phyloP scores from a whole-genome alignment of 139 green algal genomes.

The Nannochloris sp. region DNA sequence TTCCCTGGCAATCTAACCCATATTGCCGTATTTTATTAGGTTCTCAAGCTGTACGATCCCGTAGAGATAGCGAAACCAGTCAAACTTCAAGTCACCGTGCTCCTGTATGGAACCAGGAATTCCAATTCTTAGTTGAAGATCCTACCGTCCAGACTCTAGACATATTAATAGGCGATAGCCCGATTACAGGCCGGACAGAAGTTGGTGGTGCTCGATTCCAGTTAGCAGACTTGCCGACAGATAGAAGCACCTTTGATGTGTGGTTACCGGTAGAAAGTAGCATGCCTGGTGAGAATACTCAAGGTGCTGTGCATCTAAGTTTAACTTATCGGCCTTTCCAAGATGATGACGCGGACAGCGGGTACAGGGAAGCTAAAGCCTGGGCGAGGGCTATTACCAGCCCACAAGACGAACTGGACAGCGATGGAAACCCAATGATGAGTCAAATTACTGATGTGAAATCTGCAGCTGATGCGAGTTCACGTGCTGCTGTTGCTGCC shows the following conservation, averaged over 20 bases:
- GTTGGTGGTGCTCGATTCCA: constrained; percentile 56
- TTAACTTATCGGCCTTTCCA: constrained; percentile 68
- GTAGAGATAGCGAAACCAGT: constrained; percentile 71
- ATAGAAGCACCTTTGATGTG: constrained; percentile 35
- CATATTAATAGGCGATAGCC: constrained; percentile 74
- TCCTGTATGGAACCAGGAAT: constrained; percentile 84
- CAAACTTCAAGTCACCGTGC: constrained; percentile 55
- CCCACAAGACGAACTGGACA: too few relatives aligned
- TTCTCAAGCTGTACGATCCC: constrained; percentile 62
- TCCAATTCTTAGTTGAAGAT: constrained; percentile 82
- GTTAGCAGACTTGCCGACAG: constrained; percentile 37
- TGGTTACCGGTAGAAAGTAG: constrained; percentile 59
- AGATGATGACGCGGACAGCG: constrained; percentile 57
- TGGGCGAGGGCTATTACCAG: not conserved
- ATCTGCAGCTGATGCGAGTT: constrained; percentile 70
- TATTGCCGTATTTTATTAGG: constrained; percentile 81
- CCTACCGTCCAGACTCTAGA: constrained; percentile 51
- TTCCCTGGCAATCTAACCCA: constrained; percentile 85
- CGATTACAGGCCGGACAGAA: constrained; percentile 71
- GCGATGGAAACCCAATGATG: not conserved
- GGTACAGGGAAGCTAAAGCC: constrained; percentile 52
- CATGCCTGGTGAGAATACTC: constrained; percentile 7
- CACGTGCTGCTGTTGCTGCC: constrained; percentile 75
- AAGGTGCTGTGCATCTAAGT: constrained; percentile 63
- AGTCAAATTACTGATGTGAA: constrained; percentile 74